These are phyloP conservation scores for Dendrocalamus sinicus DNA, from an alignment of 176 grass and related monocot species.

Conservation along the genomic window DNA sequence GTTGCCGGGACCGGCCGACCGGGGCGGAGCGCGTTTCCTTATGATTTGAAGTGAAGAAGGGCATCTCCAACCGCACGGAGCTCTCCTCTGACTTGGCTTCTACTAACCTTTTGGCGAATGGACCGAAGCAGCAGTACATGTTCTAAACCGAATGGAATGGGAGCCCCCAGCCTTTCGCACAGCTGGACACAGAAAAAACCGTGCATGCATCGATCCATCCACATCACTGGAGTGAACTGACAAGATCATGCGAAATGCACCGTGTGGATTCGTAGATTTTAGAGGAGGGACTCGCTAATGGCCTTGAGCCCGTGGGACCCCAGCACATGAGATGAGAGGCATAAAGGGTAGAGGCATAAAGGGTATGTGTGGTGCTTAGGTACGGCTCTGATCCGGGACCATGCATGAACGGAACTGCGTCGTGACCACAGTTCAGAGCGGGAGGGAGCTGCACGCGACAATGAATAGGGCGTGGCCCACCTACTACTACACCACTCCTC, in stretches of 20 bases:
- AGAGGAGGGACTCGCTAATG: not conserved
- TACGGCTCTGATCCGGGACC: conserved; percentile 29
- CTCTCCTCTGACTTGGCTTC: conserved; percentile 41
- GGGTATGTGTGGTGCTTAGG: conserved; percentile 6
- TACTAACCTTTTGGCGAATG: conserved; percentile 35
- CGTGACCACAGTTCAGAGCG: conserved; percentile 38
- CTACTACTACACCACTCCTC: too few relatives aligned
- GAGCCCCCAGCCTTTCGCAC: not conserved
- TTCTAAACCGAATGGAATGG: not conserved
- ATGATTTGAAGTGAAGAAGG: conserved; percentile 18
- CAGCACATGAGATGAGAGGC: not conserved
- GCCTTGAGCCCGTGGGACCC: not conserved
- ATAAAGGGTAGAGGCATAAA: not conserved
- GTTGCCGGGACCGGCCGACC: conserved; percentile 30
- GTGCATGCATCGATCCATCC: not conserved
- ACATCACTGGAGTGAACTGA: not conserved
- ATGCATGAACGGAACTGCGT: conserved; percentile 38
- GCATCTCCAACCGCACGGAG: conserved; percentile 29
- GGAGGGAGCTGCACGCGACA: conserved; percentile 24
- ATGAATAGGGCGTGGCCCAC: conserved; percentile 39
- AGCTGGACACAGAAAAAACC: not conserved
- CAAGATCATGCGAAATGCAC: not conserved
- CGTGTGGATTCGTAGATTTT: not conserved
- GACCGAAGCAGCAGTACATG: not conserved
- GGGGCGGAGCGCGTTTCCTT: conserved; percentile 13